Conservation (phyloP, 768 basidiomycete genomes). For the Boletus tylopilopsis region DNA sequence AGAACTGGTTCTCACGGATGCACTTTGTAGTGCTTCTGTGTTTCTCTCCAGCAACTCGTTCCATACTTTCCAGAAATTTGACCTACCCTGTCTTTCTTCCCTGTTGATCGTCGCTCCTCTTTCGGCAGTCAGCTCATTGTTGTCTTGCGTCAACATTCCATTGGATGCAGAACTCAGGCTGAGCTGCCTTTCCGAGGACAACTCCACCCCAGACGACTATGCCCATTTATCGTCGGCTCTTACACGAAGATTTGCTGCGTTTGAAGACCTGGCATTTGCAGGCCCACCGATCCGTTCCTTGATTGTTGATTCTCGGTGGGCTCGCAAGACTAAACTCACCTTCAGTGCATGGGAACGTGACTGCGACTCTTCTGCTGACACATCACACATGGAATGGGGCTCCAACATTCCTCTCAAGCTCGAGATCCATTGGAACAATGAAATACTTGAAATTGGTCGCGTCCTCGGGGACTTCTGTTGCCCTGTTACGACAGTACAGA, state of each 20-base stretch:
- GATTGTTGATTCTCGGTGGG: too few species aligned
- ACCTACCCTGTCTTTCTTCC: background rate
- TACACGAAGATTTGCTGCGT: background rate
- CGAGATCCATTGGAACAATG: background rate
- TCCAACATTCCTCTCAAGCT: background rate
- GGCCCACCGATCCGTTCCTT: background rate
- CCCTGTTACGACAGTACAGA: background rate
- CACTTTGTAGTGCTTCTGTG: slow-evolving; percentile 15
- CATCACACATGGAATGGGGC: background rate
- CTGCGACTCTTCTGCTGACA: too few species aligned
- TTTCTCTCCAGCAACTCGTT: background rate
- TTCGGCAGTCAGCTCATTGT: background rate
- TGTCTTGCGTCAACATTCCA: slow-evolving; percentile 6
- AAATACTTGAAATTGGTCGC: too few species aligned
- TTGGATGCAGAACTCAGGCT: background rate
- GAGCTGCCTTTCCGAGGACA: background rate
- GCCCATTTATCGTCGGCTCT: background rate
- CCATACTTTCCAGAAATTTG: background rate
- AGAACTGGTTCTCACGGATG: slow-evolving; percentile 31
- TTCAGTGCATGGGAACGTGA: background rate
- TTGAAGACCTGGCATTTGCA: background rate
- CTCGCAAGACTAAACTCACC: too few species aligned
- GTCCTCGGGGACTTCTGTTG: background rate
- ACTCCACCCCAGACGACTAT: background rate
- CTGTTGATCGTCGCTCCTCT: slow-evolving; percentile 2